Evolutionary conservation across 768 basidiomycete species (phyloP).

Genomic region (Ramaria rubella): DNA sequence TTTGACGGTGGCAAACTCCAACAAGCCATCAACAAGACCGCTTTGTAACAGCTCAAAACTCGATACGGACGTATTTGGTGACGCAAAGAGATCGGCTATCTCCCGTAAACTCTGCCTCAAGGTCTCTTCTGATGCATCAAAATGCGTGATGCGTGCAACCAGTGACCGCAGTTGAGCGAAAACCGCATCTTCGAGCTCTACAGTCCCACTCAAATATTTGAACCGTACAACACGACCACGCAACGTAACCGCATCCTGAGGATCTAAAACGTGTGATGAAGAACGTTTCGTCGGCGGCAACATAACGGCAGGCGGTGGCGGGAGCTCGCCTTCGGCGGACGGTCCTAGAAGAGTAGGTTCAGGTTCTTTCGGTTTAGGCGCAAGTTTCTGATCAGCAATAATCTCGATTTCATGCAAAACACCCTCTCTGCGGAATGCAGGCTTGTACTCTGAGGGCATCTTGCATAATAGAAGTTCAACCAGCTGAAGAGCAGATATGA

Average conservation of each 20-base stretch:
- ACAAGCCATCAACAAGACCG: slow-evolving; percentile 81
- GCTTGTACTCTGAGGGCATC: slow-evolving; percentile 76
- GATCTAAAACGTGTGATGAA: slow-evolving; percentile 63
- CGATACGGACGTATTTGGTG: slow-evolving; percentile 69
- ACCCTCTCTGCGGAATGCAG: slow-evolving; percentile 89
- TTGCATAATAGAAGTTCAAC: slow-evolving; percentile 87
- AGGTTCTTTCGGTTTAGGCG: slow-evolving; percentile 42
- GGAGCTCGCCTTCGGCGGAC: slow-evolving; percentile 17
- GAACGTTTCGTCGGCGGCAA: slow-evolving; percentile 65
- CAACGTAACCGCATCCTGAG: slow-evolving; percentile 86
- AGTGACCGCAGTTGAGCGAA: neutral
- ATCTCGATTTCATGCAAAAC: slow-evolving; percentile 91
- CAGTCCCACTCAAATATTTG: slow-evolving; percentile 54
- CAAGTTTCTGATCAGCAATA: slow-evolving; percentile 59
- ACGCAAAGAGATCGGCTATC: slow-evolving; percentile 11
- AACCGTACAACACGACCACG: slow-evolving; percentile 88
- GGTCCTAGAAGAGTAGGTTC: slow-evolving; percentile 23
- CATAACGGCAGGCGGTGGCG: slow-evolving; percentile 36
- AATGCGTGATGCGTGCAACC: slow-evolving; percentile 36
- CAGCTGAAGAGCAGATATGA: slow-evolving; percentile 85
- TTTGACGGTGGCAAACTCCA: slow-evolving; percentile 73
- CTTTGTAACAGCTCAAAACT: slow-evolving; percentile 95
- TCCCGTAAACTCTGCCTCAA: slow-evolving; percentile 12
- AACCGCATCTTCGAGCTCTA: slow-evolving; percentile 22
- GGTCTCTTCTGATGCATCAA: slow-evolving; percentile 56